Conservation (phyloP, 2,329 filamentous ascomycete genomes). For the Arthrinium puccinioides region DNA sequence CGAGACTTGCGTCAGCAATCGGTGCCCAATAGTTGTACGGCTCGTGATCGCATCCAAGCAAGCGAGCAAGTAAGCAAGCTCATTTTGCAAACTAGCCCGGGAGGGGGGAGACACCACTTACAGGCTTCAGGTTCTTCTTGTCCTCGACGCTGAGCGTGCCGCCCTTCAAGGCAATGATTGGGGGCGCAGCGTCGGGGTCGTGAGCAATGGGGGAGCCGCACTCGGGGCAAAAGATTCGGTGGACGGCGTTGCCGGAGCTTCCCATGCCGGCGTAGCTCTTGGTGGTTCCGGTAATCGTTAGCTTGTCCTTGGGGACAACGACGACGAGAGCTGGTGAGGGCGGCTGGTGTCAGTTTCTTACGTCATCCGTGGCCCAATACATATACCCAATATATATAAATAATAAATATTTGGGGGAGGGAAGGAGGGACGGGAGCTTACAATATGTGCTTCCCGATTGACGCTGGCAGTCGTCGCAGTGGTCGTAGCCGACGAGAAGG, state of each 20-base stretch:
- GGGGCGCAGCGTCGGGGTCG: conserved; percentile 62
- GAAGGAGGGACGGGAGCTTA: conserved; percentile 24
- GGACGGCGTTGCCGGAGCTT: conserved; percentile 54
- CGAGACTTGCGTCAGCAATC: conserved; percentile 3
- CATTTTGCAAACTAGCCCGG: no score
- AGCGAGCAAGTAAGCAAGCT: no score
- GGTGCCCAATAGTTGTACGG: no score
- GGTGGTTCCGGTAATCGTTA: conserved; percentile 54
- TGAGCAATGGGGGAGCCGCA: conserved; percentile 65
- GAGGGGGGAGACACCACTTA: conserved; percentile 26
- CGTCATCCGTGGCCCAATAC: background rate
- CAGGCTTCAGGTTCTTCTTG: conserved; percentile 62
- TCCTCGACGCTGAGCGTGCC: conserved; percentile 56
- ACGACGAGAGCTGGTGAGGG: conserved; percentile 47
- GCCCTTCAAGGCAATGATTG: conserved; percentile 63
- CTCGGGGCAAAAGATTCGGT: conserved; percentile 63
- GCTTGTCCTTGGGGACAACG: conserved; percentile 59
- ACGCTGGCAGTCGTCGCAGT: conserved; percentile 68
- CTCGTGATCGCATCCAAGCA: background rate
- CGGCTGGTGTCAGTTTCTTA: conserved; percentile 8
- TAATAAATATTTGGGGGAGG: background rate
- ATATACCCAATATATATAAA: background rate
- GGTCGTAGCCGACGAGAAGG: conserved; percentile 52
- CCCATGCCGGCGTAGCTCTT: conserved; percentile 58
- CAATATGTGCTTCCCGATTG: conserved; percentile 64